Evolutionary conservation across 176 grass and related monocot genomes (phyloP).

Genomic region (Saccharum spontaneum): DNA sequence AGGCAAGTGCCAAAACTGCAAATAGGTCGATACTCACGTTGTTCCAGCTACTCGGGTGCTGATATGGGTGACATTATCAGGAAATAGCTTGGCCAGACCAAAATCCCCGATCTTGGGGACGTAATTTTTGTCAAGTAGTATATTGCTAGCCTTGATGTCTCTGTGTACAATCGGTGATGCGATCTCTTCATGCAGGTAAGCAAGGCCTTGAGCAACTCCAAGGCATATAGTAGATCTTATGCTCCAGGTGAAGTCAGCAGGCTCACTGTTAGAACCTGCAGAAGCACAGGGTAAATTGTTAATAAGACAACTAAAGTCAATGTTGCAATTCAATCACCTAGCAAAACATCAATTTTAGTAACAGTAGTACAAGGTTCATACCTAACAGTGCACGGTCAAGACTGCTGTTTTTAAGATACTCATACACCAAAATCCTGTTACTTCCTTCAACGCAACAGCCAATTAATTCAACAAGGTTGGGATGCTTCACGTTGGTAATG

Average conservation of each 20-base stretch:
- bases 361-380: slow-evolving; percentile 24
- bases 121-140: slow-evolving; percentile 74
- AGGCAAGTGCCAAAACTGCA: not conserved
- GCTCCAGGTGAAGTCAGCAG: slow-evolving; percentile 70
- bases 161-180: slow-evolving; percentile 78
- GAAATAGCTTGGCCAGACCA: slow-evolving; percentile 92
- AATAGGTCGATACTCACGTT: slow-evolving; percentile 55
- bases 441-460: slow-evolving; percentile 81
- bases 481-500: slow-evolving; percentile 83
- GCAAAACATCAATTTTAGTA: not conserved
- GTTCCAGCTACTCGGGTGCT: slow-evolving; percentile 95
- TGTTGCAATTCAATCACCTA: not conserved
- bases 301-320: not conserved
- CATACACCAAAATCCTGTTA: slow-evolving; percentile 86
- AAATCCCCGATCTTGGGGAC: slow-evolving; percentile 92
- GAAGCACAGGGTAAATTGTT: slow-evolving; percentile 13
- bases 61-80: slow-evolving; percentile 94
- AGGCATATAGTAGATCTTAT: slow-evolving; percentile 73
- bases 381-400: slow-evolving; percentile 79
- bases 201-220: slow-evolving; percentile 67
- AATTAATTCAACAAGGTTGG: slow-evolving; percentile 86
- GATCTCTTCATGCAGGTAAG: slow-evolving; percentile 82
- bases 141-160: slow-evolving; percentile 98
- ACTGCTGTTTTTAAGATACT: slow-evolving; percentile 79
- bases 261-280: slow-evolving; percentile 68